Conservation (phyloP, 768 basidiomycete genomes). For the Crucibulum laeve region DNA sequence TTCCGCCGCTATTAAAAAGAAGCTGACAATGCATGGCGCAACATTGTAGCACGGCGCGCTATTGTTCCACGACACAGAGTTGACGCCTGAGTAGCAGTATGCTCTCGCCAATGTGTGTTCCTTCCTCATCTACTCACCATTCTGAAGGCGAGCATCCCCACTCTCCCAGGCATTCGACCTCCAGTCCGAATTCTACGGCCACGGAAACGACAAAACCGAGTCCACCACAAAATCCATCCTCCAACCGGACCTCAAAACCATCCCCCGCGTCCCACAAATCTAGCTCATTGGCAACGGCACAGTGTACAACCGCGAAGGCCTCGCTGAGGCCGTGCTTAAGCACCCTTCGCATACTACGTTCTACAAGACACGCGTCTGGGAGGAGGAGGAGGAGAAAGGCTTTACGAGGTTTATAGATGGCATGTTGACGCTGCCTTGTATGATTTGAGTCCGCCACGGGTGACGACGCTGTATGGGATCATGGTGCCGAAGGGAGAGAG, state of each 20-base stretch:
- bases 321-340: slow-evolving; percentile 70
- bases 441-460: slow-evolving; percentile 68
- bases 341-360: slow-evolving; percentile 84
- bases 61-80: slow-evolving; percentile 62
- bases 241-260: slow-evolving; percentile 84
- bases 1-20: no score
- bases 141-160: background rate
- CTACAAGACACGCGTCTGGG: slow-evolving; percentile 70
- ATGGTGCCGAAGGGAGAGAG: slow-evolving; percentile 55
- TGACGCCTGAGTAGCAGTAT: slow-evolving; percentile 43
- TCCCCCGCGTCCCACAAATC: slow-evolving; percentile 80
- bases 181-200: slow-evolving; percentile 59
- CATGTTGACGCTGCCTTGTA: slow-evolving; percentile 87
- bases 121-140: background rate
- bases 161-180: slow-evolving; percentile 67
- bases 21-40: no score
- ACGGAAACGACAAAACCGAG: slow-evolving; percentile 82
- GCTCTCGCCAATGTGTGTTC: slow-evolving; percentile 62
- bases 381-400: slow-evolving; percentile 68
- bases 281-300: slow-evolving; percentile 87
- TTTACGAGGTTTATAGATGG: slow-evolving; percentile 87
- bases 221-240: slow-evolving; percentile 68
- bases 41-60: slow-evolving; percentile 70
- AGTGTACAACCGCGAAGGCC: slow-evolving; percentile 74
- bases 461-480: slow-evolving; percentile 79